Conservation (phyloP, 2,329 filamentous ascomycete species). For the Amauroascus niger region DNA sequence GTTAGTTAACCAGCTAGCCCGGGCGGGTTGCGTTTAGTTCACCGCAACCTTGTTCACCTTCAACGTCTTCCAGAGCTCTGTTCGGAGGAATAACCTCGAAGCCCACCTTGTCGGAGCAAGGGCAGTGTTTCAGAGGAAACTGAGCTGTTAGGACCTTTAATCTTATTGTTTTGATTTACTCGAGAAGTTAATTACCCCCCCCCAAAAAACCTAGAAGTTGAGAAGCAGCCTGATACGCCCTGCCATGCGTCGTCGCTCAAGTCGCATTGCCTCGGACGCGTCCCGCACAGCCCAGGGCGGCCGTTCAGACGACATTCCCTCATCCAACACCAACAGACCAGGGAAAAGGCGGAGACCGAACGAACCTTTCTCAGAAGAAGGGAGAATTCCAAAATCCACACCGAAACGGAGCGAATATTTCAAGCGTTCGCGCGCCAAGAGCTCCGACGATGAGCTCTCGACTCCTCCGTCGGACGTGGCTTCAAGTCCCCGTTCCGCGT, state of each 20-base stretch:
- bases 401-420: constrained; percentile 46
- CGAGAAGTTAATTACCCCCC: too few relatives aligned
- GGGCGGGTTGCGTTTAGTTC: not conserved
- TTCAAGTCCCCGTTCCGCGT: constrained; percentile 1
- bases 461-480: not conserved
- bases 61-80: not conserved
- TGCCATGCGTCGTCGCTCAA: constrained; percentile 15
- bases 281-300: not conserved
- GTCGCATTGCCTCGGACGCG: not conserved
- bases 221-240: not conserved
- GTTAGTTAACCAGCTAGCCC: too few relatives aligned
- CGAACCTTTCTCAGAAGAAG: constrained; percentile 14
- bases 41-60: not conserved
- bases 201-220: too few relatives aligned
- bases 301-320: constrained; percentile 16
- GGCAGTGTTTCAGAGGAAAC: too few relatives aligned
- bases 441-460: not conserved
- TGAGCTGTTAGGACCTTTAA: too few relatives aligned
- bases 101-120: not conserved
- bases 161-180: too few relatives aligned
- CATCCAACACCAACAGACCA: constrained; percentile 8
- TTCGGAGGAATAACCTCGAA: not conserved
- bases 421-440: not conserved
- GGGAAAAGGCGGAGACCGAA: constrained; percentile 28
- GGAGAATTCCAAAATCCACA: constrained; percentile 28